Percentiles rank a stretch among this genome's conserved stretches.
Evolutionary conservation across 2,329 filamentous ascomycete species (phyloP).

Genomic region (Myriangium duriaei): DNA sequence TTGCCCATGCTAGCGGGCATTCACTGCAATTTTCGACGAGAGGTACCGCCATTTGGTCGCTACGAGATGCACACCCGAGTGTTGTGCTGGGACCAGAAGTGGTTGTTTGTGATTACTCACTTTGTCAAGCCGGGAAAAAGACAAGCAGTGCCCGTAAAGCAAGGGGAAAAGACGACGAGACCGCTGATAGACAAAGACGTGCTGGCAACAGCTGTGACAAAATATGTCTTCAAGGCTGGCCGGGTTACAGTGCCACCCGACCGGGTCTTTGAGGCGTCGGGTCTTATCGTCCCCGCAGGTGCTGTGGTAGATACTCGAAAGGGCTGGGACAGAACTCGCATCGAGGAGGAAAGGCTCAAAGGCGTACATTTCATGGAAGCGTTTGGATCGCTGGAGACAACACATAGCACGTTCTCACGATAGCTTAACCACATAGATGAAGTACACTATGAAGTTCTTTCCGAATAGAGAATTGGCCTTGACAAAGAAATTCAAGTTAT

Average conservation of each 20-base stretch:
- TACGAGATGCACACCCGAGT: conserved; percentile 33
- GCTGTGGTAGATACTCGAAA: too few species aligned
- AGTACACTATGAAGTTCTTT: too few species aligned
- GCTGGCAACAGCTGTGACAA: conserved; percentile 28
- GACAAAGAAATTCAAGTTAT: too few species aligned
- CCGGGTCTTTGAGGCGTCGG: conserved; percentile 42
- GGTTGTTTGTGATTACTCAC: conserved; percentile 31
- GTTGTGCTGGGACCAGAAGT: conserved; percentile 31
- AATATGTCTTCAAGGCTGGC: conserved; percentile 32
- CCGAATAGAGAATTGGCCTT: too few species aligned
- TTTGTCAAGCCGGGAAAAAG: conserved; percentile 27
- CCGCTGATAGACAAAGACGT: conserved; percentile 18
- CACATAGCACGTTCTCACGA: too few species aligned
- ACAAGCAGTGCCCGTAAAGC: conserved; percentile 15
- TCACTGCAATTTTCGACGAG: conserved; percentile 28
- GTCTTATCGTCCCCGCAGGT: too few species aligned
- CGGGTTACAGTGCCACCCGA: conserved; percentile 70
- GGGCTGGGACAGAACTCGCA: too few species aligned
- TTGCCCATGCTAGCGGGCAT: conserved; percentile 23
- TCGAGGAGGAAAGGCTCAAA: too few species aligned
- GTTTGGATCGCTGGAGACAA: too few species aligned
- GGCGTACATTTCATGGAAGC: too few species aligned
- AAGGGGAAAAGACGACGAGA: conserved; percentile 8
- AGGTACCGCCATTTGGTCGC: conserved; percentile 27
- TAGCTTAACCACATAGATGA: too few species aligned